phyloP scores from a whole-genome alignment of 2,329 filamentous ascomycete genomes.

The Pezicula radicicola region DNA sequence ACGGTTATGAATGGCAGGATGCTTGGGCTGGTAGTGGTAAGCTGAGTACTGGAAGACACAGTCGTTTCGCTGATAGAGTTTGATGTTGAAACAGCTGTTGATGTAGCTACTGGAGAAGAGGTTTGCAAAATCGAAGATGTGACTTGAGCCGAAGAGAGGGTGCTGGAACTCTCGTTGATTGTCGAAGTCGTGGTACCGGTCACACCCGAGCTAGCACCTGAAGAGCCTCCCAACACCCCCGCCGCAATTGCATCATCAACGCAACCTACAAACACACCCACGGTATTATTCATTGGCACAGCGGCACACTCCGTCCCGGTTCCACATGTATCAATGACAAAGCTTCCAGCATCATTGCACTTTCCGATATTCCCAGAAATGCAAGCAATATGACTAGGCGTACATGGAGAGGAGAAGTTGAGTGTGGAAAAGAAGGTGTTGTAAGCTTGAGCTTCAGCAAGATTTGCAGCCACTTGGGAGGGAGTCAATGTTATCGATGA shows the following conservation, averaged over 20 bases:
- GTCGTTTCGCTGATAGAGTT: too few species aligned
- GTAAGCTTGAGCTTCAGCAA: conserved; percentile 26
- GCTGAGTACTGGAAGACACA: too few species aligned
- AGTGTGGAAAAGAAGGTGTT: conserved; percentile 23
- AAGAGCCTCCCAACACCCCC: conserved; percentile 35
- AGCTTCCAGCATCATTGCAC: conserved; percentile 41
- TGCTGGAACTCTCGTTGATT: background rate
- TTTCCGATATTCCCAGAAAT: conserved; percentile 45
- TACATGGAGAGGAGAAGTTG: conserved; percentile 43
- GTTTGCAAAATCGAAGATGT: background rate
- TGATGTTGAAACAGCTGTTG: too few species aligned
- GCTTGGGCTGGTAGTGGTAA: too few species aligned
- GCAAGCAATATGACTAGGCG: conserved; percentile 46
- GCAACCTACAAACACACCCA: conserved; percentile 49
- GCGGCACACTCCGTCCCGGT: conserved; percentile 44
- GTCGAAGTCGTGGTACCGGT: background rate
- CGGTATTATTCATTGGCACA: conserved; percentile 47
- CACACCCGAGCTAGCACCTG: background rate
- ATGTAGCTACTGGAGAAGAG: background rate
- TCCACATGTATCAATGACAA: conserved; percentile 36
- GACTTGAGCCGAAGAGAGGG: background rate
- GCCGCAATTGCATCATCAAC: conserved; percentile 36
- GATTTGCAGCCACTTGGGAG: conserved; percentile 18
- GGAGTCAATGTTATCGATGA: conserved; percentile 14
- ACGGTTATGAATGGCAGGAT: too few species aligned